These are phyloP conservation scores for Fusarium nematophilum DNA, from an alignment of 2,329 filamentous ascomycete genomes.

Conservation along the genomic window DNA sequence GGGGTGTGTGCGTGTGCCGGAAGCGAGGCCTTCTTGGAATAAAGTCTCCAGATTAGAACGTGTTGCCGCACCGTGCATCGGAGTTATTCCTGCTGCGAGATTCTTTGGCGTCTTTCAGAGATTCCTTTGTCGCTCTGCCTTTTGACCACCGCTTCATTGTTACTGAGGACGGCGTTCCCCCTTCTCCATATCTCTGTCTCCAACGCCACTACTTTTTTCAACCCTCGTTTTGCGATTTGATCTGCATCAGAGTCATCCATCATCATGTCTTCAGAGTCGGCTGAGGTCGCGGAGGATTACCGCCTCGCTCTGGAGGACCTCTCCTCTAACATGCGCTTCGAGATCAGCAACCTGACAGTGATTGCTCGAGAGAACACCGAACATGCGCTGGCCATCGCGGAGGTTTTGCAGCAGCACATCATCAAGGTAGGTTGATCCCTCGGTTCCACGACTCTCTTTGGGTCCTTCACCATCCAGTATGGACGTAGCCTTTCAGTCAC, in stretches of 20 bases:
- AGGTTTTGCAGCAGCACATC: slow-evolving; percentile 92
- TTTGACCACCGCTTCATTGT: slow-evolving; percentile 15
- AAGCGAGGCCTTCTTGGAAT: slow-evolving; percentile 45
- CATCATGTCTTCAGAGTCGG: slow-evolving; percentile 67
- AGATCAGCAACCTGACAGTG: slow-evolving; percentile 96
- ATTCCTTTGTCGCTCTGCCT: slow-evolving; percentile 9
- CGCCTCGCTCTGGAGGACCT: slow-evolving; percentile 92
- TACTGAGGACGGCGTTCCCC: slow-evolving; percentile 14
- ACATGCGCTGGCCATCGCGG: slow-evolving; percentile 92
- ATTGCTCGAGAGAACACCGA: slow-evolving; percentile 98
- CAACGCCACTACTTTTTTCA: slow-evolving; percentile 14
- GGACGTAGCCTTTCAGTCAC: not conserved
- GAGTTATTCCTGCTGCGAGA: slow-evolving; percentile 23
- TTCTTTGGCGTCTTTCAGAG: slow-evolving; percentile 16
- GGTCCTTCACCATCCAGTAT: not conserved
- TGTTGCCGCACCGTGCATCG: slow-evolving; percentile 35
- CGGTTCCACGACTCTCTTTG: not conserved
- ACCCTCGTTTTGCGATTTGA: slow-evolving; percentile 19
- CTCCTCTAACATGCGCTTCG: slow-evolving; percentile 88
- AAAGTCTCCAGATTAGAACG: slow-evolving; percentile 43
- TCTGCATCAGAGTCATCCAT: slow-evolving; percentile 25
- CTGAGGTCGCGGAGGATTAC: slow-evolving; percentile 95
- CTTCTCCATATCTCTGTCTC: slow-evolving; percentile 23
- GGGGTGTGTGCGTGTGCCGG: slow-evolving; percentile 35
- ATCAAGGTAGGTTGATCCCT: slow-evolving; percentile 77